phyloP scores from a whole-genome alignment of 352 stramenopile genomes.

The Nothophytophthora sp. region DNA sequence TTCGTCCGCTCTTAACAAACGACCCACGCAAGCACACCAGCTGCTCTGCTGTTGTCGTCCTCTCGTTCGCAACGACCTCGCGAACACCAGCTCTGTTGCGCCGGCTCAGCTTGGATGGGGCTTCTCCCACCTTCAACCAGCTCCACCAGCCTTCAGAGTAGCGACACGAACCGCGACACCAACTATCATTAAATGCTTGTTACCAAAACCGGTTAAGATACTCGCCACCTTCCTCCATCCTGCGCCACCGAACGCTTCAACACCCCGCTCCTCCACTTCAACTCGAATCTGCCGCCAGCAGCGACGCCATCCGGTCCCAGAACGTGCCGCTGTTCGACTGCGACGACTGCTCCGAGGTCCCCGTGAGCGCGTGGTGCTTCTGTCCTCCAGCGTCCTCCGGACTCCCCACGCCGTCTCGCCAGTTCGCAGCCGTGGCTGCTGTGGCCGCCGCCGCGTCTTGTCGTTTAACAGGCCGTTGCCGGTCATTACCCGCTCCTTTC shows the following conservation, averaged over 20 bases:
- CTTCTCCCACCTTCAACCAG: too few relatives aligned
- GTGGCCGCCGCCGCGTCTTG: neutral
- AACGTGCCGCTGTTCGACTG: conserved; percentile 42
- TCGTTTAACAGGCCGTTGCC: neutral
- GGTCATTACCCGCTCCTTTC: conserved; percentile 1
- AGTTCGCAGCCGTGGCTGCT: conserved; percentile 26
- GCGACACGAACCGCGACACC: too few relatives aligned
- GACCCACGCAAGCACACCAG: too few relatives aligned
- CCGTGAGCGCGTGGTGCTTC: conserved; percentile 22
- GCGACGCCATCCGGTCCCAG: conserved; percentile 48
- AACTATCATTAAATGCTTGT: too few relatives aligned
- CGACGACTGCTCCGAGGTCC: conserved; percentile 32
- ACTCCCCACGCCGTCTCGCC: conserved; percentile 31
- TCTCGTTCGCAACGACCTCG: too few relatives aligned
- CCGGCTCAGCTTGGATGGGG: too few relatives aligned
- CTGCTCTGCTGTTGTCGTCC: too few relatives aligned
- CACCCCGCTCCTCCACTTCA: conserved; percentile 4
- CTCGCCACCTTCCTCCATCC: conserved; percentile 12
- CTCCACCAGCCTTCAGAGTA: too few relatives aligned
- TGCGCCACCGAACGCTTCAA: conserved; percentile 1
- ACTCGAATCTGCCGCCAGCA: conserved; percentile 20
- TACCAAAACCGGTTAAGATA: too few relatives aligned
- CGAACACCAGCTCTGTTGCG: too few relatives aligned
- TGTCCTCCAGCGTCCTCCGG: conserved; percentile 14
- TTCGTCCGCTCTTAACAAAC: too few relatives aligned